Conservation (phyloP, 2,329 filamentous ascomycete genomes). For the Apiospora aurea region DNA sequence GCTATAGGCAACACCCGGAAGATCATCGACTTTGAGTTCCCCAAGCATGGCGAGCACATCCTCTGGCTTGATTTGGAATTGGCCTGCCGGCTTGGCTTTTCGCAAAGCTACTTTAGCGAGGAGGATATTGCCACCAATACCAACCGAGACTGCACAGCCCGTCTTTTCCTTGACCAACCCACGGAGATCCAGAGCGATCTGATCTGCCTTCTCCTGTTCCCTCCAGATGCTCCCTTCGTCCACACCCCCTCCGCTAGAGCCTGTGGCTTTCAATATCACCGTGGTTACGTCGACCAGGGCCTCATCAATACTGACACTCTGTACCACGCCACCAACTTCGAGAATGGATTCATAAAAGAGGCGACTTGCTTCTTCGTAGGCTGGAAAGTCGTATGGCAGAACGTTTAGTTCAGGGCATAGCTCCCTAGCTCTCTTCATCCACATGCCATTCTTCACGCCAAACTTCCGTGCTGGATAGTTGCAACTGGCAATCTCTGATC, state of each 20-base stretch:
- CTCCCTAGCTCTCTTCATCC: conserved; percentile 92
- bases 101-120: conserved; percentile 90
- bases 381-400: conserved; percentile 93
- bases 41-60: conserved; percentile 80
- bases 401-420: conserved; percentile 87
- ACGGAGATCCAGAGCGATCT: conserved; percentile 73
- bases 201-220: conserved; percentile 80
- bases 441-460: conserved; percentile 98
- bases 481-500: conserved; percentile 96
- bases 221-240: conserved; percentile 74
- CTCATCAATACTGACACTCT: conserved; percentile 97
- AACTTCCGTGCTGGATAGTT: conserved; percentile 90
- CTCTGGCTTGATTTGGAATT: conserved; percentile 86
- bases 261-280: conserved; percentile 69
- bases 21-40: conserved; percentile 76
- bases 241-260: conserved; percentile 69
- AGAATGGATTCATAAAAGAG: conserved; percentile 88
- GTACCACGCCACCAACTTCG: conserved; percentile 80
- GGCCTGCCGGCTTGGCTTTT: conserved; percentile 93
- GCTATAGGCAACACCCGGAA: conserved; percentile 93
- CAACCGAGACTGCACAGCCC: conserved; percentile 87
- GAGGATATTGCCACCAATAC: conserved; percentile 89
- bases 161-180: conserved; percentile 76
- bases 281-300: conserved; percentile 84
- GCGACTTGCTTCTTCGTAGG: conserved; percentile 89